A percentile compares a stretch with the other conserved stretches of the same genome.
These are phyloP conservation scores for Astragalus membranaceus DNA, from an alignment of 306 rosid genomes.

Conservation along the genomic window DNA sequence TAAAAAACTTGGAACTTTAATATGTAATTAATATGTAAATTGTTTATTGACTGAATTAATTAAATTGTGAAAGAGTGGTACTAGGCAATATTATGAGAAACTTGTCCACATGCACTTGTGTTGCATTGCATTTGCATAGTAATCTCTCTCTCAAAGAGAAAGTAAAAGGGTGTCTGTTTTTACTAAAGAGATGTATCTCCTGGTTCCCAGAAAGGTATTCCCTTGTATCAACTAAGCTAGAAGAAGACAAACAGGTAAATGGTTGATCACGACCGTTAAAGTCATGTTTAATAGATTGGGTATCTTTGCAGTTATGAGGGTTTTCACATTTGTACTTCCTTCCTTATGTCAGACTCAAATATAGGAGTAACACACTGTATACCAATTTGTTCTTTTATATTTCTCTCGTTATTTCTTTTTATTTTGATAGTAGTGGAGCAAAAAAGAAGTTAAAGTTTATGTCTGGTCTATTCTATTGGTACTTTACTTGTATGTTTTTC, in stretches of 20 bases:
- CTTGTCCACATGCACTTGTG: not conserved
- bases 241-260: constrained; percentile 35
- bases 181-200: constrained; percentile 18
- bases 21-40: no score
- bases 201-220: constrained; percentile 44
- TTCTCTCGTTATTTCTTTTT: not conserved
- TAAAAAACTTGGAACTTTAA: no score
- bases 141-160: constrained; percentile 14
- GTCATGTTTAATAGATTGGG: constrained; percentile 30
- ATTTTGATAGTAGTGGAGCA: not conserved
- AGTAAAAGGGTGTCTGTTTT: constrained; percentile 4
- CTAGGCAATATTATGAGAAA: not conserved
- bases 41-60: not conserved
- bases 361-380: constrained; percentile 14
- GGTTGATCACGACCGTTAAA: constrained; percentile 48
- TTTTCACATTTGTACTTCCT: constrained; percentile 36
- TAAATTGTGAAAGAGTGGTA: not conserved
- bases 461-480: constrained; percentile 22
- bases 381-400: not conserved
- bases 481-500: constrained; percentile 2
- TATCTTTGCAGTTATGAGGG: constrained; percentile 38
- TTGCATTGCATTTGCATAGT: not conserved
- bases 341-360: constrained; percentile 31
- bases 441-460: constrained; percentile 6
- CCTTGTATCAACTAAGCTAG: constrained; percentile 25